Conservation (phyloP, 169 alveolate species). For the Hammondia hammondi region DNA sequence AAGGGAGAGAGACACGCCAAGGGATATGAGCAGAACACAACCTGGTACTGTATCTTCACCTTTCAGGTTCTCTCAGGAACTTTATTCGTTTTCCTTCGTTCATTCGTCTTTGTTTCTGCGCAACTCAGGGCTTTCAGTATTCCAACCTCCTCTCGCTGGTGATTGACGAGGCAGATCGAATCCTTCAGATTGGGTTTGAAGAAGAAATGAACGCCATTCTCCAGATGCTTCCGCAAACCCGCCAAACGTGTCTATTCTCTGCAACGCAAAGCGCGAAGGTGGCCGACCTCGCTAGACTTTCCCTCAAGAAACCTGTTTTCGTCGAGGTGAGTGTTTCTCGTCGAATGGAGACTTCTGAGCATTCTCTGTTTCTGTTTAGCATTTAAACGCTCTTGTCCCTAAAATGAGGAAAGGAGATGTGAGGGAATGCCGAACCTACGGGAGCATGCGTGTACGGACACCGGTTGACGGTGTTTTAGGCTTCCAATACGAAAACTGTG, state of each 20-base stretch:
- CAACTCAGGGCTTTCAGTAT: conserved; percentile 89
- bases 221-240: conserved; percentile 93
- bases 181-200: conserved; percentile 98
- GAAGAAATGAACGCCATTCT: conserved; percentile 98
- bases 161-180: conserved; percentile 99
- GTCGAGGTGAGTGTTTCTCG: conserved; percentile 85
- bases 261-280: conserved; percentile 98
- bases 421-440: too few species aligned
- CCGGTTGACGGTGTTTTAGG: too few species aligned
- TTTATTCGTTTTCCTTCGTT: not conserved
- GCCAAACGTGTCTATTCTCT: conserved; percentile 97
- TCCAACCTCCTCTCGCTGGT: conserved; percentile 94
- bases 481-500: not conserved
- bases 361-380: too few species aligned
- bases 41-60: not conserved
- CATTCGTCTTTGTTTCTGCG: not conserved
- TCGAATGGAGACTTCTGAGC: too few species aligned
- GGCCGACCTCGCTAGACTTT: conserved; percentile 95
- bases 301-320: conserved; percentile 94
- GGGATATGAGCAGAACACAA: not conserved
- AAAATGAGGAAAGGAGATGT: too few species aligned
- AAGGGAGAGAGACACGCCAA: not conserved
- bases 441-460: too few species aligned
- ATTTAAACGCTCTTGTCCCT: too few species aligned
- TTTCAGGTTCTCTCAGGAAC: not conserved